Base-by-base conservation (phyloP, 495 filamentous ascomycete species). In the Amphirosellinia nigrospora region DNA sequence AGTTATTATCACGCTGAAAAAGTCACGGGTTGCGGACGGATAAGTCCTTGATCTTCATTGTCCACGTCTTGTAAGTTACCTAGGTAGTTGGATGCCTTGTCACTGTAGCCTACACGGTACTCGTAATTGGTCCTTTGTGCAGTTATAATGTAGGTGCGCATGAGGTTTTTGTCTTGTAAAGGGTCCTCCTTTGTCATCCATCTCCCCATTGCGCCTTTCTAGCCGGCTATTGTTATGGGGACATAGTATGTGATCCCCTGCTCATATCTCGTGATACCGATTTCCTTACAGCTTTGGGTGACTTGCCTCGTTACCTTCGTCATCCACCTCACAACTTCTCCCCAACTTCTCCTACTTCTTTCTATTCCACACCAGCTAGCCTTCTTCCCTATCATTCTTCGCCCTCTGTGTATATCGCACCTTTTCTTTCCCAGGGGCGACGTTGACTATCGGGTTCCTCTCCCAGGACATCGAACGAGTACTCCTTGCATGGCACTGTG, bases 1-100 rank as follows among this genome's bases (percentile, higher is more conserved):
- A 72, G 61, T 46, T 13, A 70, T 73, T 75, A 77, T 77, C 75
- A 75, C 73, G 73, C 75, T 71, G 41, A 69, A 73, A 70, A 75
- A 75, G 75, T 77, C 75, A 75, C 75, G 73, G 64, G 75, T 77
- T 36, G 41, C 41, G 21, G 61, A 48, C 16, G n/a, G 72, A 73
- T 70, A 58, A 70, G 69, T 73, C 73, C 64, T 46, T 70, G 73
- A 77, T 77, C 71, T 77, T 73, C 61, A 64, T 64, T 64, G 58
- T 60, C 36, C 55, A 36, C 55, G 34, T n/a, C n/a, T n/a, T n/a
- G 28, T 59, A n/a, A 36, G 32, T 8, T 48, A 23, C 45, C 10
- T 7, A 36, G 11, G 55, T 23, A 34, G 56, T 19, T 16, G 56
- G 32, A 11, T 39, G 56, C 56, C 56, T 60, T 60, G 56, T 60